phyloP scores from a whole-genome alignment of 371 early-diverging fungal genomes.

The Rhizopus microsporus region DNA sequence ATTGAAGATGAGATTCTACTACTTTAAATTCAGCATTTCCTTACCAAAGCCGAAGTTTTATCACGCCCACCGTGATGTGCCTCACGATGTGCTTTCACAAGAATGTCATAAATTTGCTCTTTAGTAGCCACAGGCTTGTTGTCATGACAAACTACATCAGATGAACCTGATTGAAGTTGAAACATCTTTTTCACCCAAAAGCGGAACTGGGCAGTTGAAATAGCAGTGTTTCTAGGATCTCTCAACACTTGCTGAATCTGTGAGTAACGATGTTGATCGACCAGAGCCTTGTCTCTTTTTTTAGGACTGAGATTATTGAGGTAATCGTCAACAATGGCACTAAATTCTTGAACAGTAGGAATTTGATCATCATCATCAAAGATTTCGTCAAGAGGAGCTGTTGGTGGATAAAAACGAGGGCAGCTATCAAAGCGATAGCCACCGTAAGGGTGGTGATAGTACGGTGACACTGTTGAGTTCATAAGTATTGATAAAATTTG shows the following conservation, averaged over 20 bases:
- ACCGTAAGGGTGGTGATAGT: conserved; percentile 25
- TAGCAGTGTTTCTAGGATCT: conserved; percentile 61
- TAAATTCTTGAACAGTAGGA: conserved; percentile 43
- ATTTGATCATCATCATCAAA: conserved; percentile 47
- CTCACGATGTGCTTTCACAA: conserved; percentile 60
- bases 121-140: conserved; percentile 64
- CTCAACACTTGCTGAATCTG: conserved; percentile 57
- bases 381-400: conserved; percentile 19
- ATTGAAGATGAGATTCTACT: background rate
- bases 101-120: conserved; percentile 60
- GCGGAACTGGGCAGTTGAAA: conserved; percentile 66
- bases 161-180: conserved; percentile 42
- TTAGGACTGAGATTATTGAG: conserved; percentile 57
- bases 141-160: conserved; percentile 55
- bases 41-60: conserved; percentile 65
- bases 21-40: background rate
- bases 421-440: conserved; percentile 27
- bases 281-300: conserved; percentile 63
- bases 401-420: conserved; percentile 18
- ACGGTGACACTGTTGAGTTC: conserved; percentile 24
- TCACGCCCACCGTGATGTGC: conserved; percentile 67
- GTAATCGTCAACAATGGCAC: conserved; percentile 51
- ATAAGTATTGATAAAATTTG: conserved; percentile 5
- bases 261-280: conserved; percentile 56
- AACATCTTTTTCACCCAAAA: conserved; percentile 74